Evolutionary conservation across 305 asterid genomes (phyloP), one percentile per base, ranked within the genome.

Genomic region (Euphrasia arctica): DNA sequence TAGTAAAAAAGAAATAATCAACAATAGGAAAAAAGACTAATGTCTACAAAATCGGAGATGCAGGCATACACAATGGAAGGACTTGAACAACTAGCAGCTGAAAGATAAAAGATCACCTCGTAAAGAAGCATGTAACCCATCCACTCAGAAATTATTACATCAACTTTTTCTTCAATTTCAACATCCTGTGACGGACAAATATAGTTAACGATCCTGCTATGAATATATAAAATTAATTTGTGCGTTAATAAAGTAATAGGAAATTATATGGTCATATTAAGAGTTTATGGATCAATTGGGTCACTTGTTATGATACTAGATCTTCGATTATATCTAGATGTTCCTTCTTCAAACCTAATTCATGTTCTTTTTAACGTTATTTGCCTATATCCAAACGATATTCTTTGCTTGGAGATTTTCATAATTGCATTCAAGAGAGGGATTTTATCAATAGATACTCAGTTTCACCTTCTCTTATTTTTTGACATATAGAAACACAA

Each of bases 111-210:
- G 41, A 36, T 70, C 73, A 93, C 99, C 99, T 93, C 97, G 55
- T 93, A 93, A 36, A 93, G 92, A 79, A 93, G 96, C 99, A 93
- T 90, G 90, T 93, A 93, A 55, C 99, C 99, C 99, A 93, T 93
- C 99, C 99, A 93, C 68, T 93, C 99, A 70, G 99, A 93, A 72
- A 93, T 88, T 71, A 93, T 93, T 62, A 93, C 91, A 75, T 93
- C 99, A 70, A 93, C 97, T 74, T 88, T 81, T 68, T 90, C 99
- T 41, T 83, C 84, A 73, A 93, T 90, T 70, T 86, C 88, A 58
- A 90, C 95, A 85, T 93, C 99, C 99, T 93, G 86, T 60, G 69
- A 73, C 8, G 32, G 56, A 81, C 75, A 63, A 67, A 70, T 29
- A 68, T 63, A 27, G 61, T 62, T 55, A 55, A 58, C 59, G 64